Percentiles rank a stretch among this genome's conserved stretches.
Conservation (phyloP, 345 rosid species). For the Sisymbrium altissimum region DNA sequence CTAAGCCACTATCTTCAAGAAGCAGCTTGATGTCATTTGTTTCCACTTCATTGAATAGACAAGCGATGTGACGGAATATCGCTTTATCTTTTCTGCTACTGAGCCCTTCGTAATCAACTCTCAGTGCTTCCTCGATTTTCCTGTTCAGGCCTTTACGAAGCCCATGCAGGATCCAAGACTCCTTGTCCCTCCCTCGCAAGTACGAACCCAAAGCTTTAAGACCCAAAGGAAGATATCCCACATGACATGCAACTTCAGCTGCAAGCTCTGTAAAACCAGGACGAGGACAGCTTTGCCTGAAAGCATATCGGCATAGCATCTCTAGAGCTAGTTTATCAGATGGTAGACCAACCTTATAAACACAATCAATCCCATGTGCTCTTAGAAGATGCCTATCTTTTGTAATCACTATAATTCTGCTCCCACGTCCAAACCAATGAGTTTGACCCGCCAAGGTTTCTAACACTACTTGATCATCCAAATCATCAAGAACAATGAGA, state of each 20-base stretch:
- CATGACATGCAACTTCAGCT: background rate
- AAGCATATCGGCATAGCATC: background rate
- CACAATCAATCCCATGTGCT: background rate
- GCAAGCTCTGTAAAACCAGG: background rate
- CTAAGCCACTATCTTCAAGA: background rate
- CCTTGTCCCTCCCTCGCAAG: background rate
- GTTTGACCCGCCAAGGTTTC: background rate
- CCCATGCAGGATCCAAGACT: slow-evolving; percentile 14
- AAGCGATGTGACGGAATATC: slow-evolving; percentile 34
- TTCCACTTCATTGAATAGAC: background rate
- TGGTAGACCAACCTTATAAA: background rate
- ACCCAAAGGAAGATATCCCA: slow-evolving; percentile 25
- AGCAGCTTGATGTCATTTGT: background rate
- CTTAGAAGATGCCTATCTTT: background rate
- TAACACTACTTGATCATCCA: background rate
- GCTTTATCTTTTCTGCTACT: background rate
- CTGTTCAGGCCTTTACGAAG: background rate
- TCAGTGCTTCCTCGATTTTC: background rate
- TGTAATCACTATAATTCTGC: background rate
- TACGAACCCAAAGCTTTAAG: slow-evolving; percentile 27
- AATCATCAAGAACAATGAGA: background rate
- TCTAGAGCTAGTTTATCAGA: background rate
- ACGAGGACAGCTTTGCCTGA: background rate
- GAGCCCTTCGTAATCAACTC: slow-evolving; percentile 28
- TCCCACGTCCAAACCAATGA: background rate